Conservation (phyloP, 495 filamentous ascomycete genomes). For the Neurospora intermedia region DNA sequence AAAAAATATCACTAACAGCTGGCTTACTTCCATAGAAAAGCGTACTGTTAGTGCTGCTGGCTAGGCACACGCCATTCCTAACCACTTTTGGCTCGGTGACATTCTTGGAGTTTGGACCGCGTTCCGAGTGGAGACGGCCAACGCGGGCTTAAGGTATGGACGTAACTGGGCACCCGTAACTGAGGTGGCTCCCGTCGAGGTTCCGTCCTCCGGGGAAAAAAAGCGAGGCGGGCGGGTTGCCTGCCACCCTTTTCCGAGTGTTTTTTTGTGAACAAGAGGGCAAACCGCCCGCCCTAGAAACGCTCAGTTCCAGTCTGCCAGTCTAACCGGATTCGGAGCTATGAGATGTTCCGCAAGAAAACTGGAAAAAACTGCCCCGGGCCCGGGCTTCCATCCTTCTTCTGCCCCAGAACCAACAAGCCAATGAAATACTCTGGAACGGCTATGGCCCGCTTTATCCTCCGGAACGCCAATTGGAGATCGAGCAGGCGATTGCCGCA, state of each 20-base stretch:
- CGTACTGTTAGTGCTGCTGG: not conserved
- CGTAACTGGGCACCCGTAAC: too few species aligned
- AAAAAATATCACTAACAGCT: not conserved
- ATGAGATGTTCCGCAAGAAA: slow-evolving; percentile 15
- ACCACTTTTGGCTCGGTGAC: not conserved
- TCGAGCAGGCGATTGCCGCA: not conserved
- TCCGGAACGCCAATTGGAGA: not conserved
- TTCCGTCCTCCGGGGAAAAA: not conserved
- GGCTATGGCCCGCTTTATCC: slow-evolving; percentile 5
- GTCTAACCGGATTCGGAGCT: slow-evolving; percentile 13
- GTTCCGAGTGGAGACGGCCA: slow-evolving; percentile 8
- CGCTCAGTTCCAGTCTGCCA: slow-evolving; percentile 4
- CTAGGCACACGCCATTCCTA: not conserved
- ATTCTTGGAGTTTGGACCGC: not conserved
- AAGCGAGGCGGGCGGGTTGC: slow-evolving; percentile 1
- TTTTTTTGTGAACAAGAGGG: slow-evolving; percentile 9
- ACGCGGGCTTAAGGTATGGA: not conserved
- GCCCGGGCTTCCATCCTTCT: not conserved
- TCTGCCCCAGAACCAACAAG: not conserved
- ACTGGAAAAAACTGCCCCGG: not conserved
- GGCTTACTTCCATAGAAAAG: not conserved
- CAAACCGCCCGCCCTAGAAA: not conserved
- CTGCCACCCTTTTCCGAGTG: not conserved
- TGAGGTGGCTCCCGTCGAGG: not conserved
- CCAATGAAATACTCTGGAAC: slow-evolving; percentile 8